Base-by-base conservation (phyloP, 2,329 filamentous ascomycete genomes). In the Ceratocystis eucalypticola region DNA sequence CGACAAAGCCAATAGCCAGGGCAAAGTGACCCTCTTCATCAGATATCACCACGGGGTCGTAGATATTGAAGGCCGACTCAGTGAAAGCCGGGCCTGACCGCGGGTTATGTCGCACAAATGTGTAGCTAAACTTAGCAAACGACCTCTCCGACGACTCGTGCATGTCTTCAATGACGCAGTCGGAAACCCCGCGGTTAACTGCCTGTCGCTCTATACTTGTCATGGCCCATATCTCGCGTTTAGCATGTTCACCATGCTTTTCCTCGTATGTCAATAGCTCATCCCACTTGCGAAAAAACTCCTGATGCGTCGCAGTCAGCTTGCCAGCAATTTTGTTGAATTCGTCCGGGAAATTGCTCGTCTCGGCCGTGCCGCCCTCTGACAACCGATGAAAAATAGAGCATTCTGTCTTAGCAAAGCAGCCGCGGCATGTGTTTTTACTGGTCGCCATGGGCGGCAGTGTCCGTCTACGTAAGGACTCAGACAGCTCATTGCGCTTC, bases 211-310 rank as follows among this genome's bases (percentile, higher is more conserved):
- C 91, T 0, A 79, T 80, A 73, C 94, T 96, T 25, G 92, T 78
- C 89, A 99, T 95, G 0, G 92, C 96, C 94, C 94, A 99, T 1
- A 99, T 79, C 74, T 99, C 94, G 70, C 91, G 82, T 69, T 91
- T 86, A 69, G 91, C 88, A 72, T 89, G 95, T 73, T 94, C 88
- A 72, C 88, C 85, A 71, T 96, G 91, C 71, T 88, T 90, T 74
- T 99, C 94, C 77, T 99, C 94, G 73, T 94, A 94, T 0, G 93
- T 97, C 46, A 99, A 79, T 15, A 99, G 80, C 63, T 87, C 83
- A 74, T 99, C 94, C 94, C 94, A 99, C 73, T 94, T 96, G 69
- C 88, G 81, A 75, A 99, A 96, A 74, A 97, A 99, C 0, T 86
- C 83, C 70, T 85, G 84, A 72, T 96, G 89, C 0, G 77, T 78